Percentiles rank a stretch among this genome's conserved stretches.
phyloP scores from a whole-genome alignment of 2,329 filamentous ascomycete genomes.

The Ascocoryne sarcoides region DNA sequence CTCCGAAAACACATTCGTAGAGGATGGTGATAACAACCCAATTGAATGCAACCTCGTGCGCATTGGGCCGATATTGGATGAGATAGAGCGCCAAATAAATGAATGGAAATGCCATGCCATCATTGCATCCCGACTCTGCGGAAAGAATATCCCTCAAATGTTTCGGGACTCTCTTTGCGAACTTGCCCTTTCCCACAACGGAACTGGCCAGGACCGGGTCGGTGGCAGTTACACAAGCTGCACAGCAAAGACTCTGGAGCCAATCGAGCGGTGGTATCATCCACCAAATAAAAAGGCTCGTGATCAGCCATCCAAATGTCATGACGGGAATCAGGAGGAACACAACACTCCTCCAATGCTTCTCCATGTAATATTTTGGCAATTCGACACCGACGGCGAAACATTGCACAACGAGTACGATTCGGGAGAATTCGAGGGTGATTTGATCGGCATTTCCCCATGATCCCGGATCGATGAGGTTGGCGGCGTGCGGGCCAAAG shows the following conservation, averaged over 20 bases:
- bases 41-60: conserved; percentile 63
- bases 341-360: conserved; percentile 88
- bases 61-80: conserved; percentile 67
- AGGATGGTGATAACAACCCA: conserved; percentile 86
- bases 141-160: conserved; percentile 93
- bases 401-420: conserved; percentile 85
- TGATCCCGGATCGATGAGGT: conserved; percentile 63
- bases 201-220: conserved; percentile 96
- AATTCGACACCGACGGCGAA: conserved; percentile 87
- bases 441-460: conserved; percentile 84
- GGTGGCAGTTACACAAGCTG: conserved; percentile 93
- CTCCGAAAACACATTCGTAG: conserved; percentile 93
- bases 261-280: conserved; percentile 70
- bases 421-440: conserved; percentile 81
- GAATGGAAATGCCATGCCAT: conserved; percentile 99
- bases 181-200: conserved; percentile 97
- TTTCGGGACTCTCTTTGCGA: conserved; percentile 93
- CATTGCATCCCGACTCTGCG: conserved; percentile 96
- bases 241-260: conserved; percentile 79
- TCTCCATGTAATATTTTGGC: conserved; percentile 94
- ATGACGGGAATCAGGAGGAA: conserved; percentile 90
- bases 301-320: conserved; percentile 91
- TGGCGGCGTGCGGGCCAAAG: conserved; percentile 76
- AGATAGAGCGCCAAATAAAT: conserved; percentile 89
- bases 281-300: conserved; percentile 92